Evolutionary conservation across 176 grass and related monocot genomes (phyloP).

Genomic region (Otatea glauca): DNA sequence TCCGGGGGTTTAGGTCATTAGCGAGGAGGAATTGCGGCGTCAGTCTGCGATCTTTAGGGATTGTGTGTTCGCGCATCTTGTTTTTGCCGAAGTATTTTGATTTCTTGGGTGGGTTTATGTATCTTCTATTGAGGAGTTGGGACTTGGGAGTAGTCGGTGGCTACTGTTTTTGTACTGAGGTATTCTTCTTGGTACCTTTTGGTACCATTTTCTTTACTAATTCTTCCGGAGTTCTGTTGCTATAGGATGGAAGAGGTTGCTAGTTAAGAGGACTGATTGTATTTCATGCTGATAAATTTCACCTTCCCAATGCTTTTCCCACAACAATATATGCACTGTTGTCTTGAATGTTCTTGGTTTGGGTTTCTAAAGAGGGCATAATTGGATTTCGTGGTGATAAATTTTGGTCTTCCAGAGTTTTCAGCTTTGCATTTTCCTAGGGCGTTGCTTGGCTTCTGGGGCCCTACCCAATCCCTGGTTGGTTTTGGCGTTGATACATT

Average conservation of each 20-base stretch:
- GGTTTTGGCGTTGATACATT: background rate
- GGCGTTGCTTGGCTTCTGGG: constrained; percentile 8
- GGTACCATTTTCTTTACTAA: background rate
- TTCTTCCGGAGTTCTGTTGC: background rate
- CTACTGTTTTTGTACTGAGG: background rate
- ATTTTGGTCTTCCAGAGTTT: background rate
- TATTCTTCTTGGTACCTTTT: background rate
- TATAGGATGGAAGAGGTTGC: background rate
- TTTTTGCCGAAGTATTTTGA: constrained; percentile 25
- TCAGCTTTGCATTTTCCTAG: background rate
- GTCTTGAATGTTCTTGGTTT: constrained; percentile 7
- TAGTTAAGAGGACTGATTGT: background rate
- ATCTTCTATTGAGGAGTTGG: constrained; percentile 13
- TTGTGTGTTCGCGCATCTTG: background rate
- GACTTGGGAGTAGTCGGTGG: constrained; percentile 17
- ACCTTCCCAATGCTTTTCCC: background rate
- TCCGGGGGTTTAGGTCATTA: constrained; percentile 15
- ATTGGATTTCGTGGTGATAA: background rate
- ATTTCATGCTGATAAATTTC: background rate
- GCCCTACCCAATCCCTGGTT: constrained; percentile 7
- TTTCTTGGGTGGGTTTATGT: constrained; percentile 19
- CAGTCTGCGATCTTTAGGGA: background rate
- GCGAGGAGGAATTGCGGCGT: background rate
- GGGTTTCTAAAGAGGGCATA: background rate
- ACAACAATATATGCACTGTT: background rate